phyloP scores from a whole-genome alignment of 2,329 filamentous ascomycete genomes.

The Cladosporium sphaerospermum region DNA sequence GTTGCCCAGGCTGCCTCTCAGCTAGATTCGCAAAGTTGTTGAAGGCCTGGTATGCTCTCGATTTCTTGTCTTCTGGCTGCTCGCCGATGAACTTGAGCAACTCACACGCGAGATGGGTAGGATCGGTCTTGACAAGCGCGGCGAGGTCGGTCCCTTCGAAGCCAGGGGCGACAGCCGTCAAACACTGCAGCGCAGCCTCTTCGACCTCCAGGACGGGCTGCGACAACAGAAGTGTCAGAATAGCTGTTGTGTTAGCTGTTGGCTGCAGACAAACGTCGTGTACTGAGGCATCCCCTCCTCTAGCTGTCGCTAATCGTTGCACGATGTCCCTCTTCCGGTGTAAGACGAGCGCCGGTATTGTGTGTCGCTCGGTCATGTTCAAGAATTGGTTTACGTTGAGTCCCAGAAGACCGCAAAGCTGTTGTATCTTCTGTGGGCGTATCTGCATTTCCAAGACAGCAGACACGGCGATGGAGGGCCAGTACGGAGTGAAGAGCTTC shows the following conservation, averaged over 20 bases:
- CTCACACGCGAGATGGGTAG: constrained; percentile 70
- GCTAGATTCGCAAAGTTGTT: constrained; percentile 42
- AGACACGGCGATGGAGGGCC: constrained; percentile 75
- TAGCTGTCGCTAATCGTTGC: constrained; percentile 69
- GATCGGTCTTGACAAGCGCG: constrained; percentile 66
- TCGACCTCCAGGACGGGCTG: constrained; percentile 58
- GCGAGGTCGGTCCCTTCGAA: constrained; percentile 62
- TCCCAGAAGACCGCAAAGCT: constrained; percentile 73
- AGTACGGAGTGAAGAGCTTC: constrained; percentile 73
- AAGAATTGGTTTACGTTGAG: constrained; percentile 71
- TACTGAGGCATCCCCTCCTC: constrained; percentile 44
- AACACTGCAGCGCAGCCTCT: constrained; percentile 58
- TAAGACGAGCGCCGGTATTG: constrained; percentile 79
- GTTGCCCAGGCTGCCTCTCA: constrained; percentile 41
- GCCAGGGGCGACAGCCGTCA: constrained; percentile 62
- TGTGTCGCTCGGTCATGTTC: constrained; percentile 68
- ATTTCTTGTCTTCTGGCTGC: constrained; percentile 45
- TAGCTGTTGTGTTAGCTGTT: constrained; percentile 50
- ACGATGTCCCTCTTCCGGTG: constrained; percentile 72
- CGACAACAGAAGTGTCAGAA: constrained; percentile 52
- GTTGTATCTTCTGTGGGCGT: constrained; percentile 73
- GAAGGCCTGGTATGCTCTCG: constrained; percentile 43
- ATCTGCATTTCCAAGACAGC: constrained; percentile 75
- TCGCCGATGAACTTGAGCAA: constrained; percentile 75
- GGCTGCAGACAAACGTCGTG: constrained; percentile 59